Conservation (phyloP, 2,329 filamentous ascomycete genomes). For the Penicillium italicum region DNA sequence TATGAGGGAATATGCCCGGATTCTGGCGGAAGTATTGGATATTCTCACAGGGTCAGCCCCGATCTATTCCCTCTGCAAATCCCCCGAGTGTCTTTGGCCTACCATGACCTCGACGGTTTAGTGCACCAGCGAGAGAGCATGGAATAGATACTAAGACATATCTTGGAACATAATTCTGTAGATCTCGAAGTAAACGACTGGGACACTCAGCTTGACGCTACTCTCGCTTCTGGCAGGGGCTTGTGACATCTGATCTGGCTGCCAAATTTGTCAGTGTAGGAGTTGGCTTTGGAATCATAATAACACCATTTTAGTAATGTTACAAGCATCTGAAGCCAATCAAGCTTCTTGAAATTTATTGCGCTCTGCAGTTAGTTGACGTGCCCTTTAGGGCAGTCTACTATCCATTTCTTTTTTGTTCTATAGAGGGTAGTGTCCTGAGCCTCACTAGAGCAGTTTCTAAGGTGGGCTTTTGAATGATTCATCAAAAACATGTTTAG, state of each 20-base stretch:
- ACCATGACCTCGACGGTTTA: too few relatives aligned
- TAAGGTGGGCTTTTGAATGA: not conserved
- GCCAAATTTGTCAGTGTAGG: not conserved
- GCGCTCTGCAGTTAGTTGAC: not conserved
- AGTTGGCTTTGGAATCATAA: not conserved
- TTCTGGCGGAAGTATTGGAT: too few relatives aligned
- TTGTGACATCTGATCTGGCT: not conserved
- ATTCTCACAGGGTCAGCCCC: too few relatives aligned
- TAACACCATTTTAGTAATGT: not conserved
- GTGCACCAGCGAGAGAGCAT: too few relatives aligned
- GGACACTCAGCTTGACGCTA: too few relatives aligned
- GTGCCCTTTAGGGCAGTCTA: not conserved
- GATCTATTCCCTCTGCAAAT: too few relatives aligned
- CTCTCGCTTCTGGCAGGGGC: too few relatives aligned
- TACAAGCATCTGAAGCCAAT: not conserved
- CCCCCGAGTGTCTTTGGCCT: too few relatives aligned
- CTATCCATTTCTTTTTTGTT: not conserved
- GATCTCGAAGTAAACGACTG: too few relatives aligned
- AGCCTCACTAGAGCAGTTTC: not conserved
- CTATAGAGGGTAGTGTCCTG: not conserved
- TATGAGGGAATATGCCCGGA: too few relatives aligned
- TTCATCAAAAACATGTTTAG: not conserved
- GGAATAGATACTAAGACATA: too few relatives aligned
- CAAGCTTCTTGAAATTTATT: not conserved
- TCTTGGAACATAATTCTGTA: too few relatives aligned